Conservation (phyloP, 768 basidiomycete species). For the Amanita muscaria region DNA sequence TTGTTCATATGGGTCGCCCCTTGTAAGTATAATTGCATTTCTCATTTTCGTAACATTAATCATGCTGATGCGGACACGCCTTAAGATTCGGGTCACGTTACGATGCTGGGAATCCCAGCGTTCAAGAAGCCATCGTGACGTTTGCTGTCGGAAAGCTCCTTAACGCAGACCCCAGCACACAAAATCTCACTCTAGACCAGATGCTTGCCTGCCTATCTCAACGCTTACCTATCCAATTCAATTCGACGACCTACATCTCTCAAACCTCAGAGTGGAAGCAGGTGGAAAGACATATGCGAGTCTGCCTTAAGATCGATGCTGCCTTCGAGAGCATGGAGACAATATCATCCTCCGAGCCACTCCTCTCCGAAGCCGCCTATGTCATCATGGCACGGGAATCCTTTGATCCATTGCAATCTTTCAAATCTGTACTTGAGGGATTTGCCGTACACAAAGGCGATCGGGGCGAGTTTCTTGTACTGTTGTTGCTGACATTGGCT, state of each 20-base stretch:
- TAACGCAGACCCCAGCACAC: background rate
- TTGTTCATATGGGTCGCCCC: background rate
- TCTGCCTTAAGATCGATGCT: constrained; percentile 16
- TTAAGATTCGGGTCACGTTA: constrained; percentile 2
- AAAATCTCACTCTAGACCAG: background rate
- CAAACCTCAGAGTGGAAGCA: constrained; percentile 16
- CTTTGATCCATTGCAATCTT: background rate
- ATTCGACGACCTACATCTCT: constrained; percentile 12
- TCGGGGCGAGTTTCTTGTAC: no score
- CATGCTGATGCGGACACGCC: background rate
- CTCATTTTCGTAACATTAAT: background rate
- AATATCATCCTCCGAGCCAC: constrained; percentile 17
- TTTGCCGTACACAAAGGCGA: no score
- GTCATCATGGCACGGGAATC: constrained; percentile 8
- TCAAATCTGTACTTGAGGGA: background rate
- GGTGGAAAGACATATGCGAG: constrained; percentile 24
- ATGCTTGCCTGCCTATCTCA: constrained; percentile 1
- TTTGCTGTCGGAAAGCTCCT: constrained; percentile 2
- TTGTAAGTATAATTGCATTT: background rate
- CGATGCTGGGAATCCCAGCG: background rate
- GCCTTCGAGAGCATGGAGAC: constrained; percentile 16
- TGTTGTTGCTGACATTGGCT: no score
- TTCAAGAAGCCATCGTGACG: background rate
- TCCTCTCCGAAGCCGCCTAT: constrained; percentile 20
- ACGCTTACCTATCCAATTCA: constrained; percentile 22